phyloP scores from a whole-genome alignment of 129 eudicot species.

The Rutidosis leptorrhynchoides region DNA sequence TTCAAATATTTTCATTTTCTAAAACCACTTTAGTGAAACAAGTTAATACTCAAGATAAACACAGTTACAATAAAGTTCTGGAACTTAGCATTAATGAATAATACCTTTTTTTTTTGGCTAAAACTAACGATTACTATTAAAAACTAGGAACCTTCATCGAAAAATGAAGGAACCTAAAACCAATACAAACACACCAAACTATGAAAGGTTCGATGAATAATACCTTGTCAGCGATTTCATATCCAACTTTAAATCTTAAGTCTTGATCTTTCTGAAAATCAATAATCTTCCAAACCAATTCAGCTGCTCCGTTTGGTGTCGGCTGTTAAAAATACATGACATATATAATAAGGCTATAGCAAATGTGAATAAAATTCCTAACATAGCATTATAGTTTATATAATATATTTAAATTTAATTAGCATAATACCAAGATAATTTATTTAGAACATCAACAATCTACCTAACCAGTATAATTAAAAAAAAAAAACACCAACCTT shows the following conservation, averaged over 20 bases:
- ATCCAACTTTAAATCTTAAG: slow-evolving; percentile 77
- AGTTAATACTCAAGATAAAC: not conserved
- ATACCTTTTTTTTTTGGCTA: no score
- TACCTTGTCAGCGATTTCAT: slow-evolving; percentile 77
- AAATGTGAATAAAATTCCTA: not conserved
- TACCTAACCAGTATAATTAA: slow-evolving; percentile 8
- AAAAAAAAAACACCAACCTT: slow-evolving; percentile 53
- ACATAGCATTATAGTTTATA: not conserved
- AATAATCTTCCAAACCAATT: slow-evolving; percentile 64
- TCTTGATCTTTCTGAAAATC: slow-evolving; percentile 85
- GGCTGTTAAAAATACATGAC: slow-evolving; percentile 38
- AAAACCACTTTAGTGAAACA: not conserved
- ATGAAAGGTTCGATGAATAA: no score
- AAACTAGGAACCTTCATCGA: no score
- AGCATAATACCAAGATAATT: not conserved
- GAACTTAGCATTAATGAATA: no score
- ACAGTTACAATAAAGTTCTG: no score
- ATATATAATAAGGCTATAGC: slow-evolving; percentile 4
- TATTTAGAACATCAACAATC: not conserved
- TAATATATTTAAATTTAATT: not conserved
- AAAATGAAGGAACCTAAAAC: no score
- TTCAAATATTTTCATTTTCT: not conserved
- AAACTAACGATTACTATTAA: no score
- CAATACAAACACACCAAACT: not conserved
- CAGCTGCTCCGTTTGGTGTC: slow-evolving; percentile 67